These are phyloP conservation scores for Candida sonorensis DNA, from an alignment of 805 yeast species.

Conservation along the genomic window DNA sequence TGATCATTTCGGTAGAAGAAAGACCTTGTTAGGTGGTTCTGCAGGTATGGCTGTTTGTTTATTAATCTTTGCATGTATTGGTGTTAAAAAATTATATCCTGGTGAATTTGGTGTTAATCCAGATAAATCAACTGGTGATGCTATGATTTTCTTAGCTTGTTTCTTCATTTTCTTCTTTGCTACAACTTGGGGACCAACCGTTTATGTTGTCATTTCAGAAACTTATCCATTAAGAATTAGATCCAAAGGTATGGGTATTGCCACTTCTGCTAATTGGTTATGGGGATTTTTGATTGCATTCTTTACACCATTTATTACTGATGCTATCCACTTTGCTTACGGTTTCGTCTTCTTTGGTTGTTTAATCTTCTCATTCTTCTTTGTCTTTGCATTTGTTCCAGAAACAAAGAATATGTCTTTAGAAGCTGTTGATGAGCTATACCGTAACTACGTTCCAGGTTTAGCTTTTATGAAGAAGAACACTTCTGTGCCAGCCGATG, in stretches of 20 bases:
- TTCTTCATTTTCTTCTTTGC: slow-evolving; percentile 68
- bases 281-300: slow-evolving; percentile 65
- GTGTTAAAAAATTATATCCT: slow-evolving; percentile 40
- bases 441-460: slow-evolving; percentile 31
- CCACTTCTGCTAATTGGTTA: slow-evolving; percentile 70
- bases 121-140: slow-evolving; percentile 37
- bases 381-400: slow-evolving; percentile 24
- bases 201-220: slow-evolving; percentile 54
- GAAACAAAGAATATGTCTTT: slow-evolving; percentile 64
- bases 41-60: slow-evolving; percentile 55
- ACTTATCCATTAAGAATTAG: slow-evolving; percentile 63
- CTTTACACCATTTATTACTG: slow-evolving; percentile 51
- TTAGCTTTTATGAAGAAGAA: slow-evolving; percentile 18
- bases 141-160: slow-evolving; percentile 46
- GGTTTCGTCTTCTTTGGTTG: slow-evolving; percentile 56
- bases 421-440: slow-evolving; percentile 59
- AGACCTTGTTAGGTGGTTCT: slow-evolving; percentile 54
- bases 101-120: slow-evolving; percentile 36
- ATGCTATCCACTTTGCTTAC: slow-evolving; percentile 43
- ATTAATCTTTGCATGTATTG: slow-evolving; percentile 53
- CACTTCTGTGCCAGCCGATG: slow-evolving; percentile 9
- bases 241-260: slow-evolving; percentile 59
- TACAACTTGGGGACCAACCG: slow-evolving; percentile 69
- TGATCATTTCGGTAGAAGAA: slow-evolving; percentile 61
- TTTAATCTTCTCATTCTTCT: slow-evolving; percentile 47